phyloP scores from a whole-genome alignment of 139 green algal genomes.

The Coccomyxa sp. region DNA sequence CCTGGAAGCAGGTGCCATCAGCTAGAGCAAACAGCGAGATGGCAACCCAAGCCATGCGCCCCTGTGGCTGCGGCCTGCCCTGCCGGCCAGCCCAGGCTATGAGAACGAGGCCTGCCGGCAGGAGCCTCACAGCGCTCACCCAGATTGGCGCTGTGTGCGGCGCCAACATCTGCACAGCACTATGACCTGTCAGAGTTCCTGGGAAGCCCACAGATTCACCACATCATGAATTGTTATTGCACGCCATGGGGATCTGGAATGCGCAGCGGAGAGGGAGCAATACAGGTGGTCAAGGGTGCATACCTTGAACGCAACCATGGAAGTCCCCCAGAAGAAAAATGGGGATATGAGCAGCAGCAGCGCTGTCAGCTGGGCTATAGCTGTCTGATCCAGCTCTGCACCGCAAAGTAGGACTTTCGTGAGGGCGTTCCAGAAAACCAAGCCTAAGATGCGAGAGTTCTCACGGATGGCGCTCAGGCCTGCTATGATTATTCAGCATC shows the following conservation, averaged over 20 bases:
- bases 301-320: conserved; percentile 94
- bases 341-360: conserved; percentile 76
- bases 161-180: conserved; percentile 34
- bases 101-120: conserved; percentile 83
- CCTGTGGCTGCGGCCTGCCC: conserved; percentile 60
- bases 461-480: too few relatives aligned
- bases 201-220: too few relatives aligned
- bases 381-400: neutral
- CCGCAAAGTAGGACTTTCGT: too few relatives aligned
- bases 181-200: too few relatives aligned
- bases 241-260: too few relatives aligned
- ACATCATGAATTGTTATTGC: too few relatives aligned
- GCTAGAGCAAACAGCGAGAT: conserved; percentile 85
- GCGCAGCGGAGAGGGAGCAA: too few relatives aligned
- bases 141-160: conserved; percentile 82
- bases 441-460: too few relatives aligned
- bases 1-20: conserved; percentile 93
- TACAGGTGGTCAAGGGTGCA: too few relatives aligned
- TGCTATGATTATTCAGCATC: too few relatives aligned
- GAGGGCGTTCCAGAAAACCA: too few relatives aligned
- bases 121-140: conserved; percentile 79
- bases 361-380: conserved; percentile 18
- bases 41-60: conserved; percentile 69
- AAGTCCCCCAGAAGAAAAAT: conserved; percentile 97
- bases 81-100: conserved; percentile 70